Percentiles rank a stretch among this genome's conserved stretches.
These are phyloP conservation scores for Rhododendron mucronatum DNA, from an alignment of 148 eudicot species.

Conservation along the genomic window DNA sequence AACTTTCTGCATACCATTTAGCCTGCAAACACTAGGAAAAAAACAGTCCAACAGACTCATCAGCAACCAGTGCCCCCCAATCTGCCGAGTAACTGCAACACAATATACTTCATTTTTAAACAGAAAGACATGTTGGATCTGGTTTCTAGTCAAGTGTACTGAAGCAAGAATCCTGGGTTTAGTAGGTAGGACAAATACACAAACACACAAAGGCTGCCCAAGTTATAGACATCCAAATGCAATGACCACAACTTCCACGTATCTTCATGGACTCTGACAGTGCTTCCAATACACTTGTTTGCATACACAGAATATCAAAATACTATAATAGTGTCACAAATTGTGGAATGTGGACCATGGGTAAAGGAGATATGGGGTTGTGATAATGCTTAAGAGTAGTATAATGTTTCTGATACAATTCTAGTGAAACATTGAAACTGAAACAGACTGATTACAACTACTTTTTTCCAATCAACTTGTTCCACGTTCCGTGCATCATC, in stretches of 20 bases:
- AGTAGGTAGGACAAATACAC: not conserved
- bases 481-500: not conserved
- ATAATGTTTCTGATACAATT: not conserved
- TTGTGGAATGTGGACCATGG: not conserved
- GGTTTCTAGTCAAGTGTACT: not conserved
- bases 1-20: not conserved
- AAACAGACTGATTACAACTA: not conserved
- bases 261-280: not conserved
- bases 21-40: not conserved
- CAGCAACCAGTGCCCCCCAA: not conserved
- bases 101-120: not conserved
- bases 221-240: not conserved
- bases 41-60: not conserved
- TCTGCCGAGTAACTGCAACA: not conserved
- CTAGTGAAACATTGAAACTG: not conserved
- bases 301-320: not conserved
- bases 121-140: not conserved
- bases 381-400: not conserved
- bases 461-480: not conserved
- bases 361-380: not conserved
- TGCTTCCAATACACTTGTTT: not conserved
- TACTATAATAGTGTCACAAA: not conserved
- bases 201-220: not conserved
- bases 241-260: not conserved
- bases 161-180: slow-evolving; percentile 5